Base-by-base conservation (phyloP, 768 basidiomycete species). In the Boletus rubropictus region DNA sequence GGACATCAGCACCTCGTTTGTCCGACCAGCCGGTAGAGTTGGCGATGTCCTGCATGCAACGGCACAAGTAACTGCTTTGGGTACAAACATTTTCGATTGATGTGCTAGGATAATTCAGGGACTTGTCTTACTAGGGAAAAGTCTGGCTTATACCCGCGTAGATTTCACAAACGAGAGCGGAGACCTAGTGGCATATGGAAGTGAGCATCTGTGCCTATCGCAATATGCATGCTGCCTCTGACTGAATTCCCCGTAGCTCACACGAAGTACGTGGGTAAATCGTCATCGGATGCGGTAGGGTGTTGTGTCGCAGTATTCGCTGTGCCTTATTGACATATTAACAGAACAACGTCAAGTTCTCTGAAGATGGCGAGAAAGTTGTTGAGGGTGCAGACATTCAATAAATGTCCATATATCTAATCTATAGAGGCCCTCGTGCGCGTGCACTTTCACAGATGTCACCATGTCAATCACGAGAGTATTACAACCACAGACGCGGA, bases 211-310 rank as follows among this genome's bases (percentile, higher is more conserved):
- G 8, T 15, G 22, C 6, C 21, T 5, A 7, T 31, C 6, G 10
- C 11, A 3, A 25, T 15, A 15, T 20, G 3, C 8, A 17, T 15
- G 5, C 21, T 10, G 12, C 7, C 10, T 11, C 40, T 53, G 27
- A 53, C 17, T 12, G n/a, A 28, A 32, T 51, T 29, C 45, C 42
- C 20, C 40, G 2, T 49, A 91, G 89, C 83, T 50, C 89, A 91
- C 57, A 92, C 89, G 7, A 92, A 92, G 62, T 91, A 88, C 53
- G 70, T 91, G 47, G 88, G 86, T 12, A 86, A 78, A 61, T 87
- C 85, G 9, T 62, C 64, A 3, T 69, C 68, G 8, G 71, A 73
- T 41, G 55, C 68, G 50, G 76, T 78, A 48, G 64, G 46, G 12
- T 32, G 21, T 34, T 14, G 20, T 44, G 27, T 38, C 6, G 14